Conservation (phyloP, 306 rosid genomes). For the Potentilla sterilis region DNA sequence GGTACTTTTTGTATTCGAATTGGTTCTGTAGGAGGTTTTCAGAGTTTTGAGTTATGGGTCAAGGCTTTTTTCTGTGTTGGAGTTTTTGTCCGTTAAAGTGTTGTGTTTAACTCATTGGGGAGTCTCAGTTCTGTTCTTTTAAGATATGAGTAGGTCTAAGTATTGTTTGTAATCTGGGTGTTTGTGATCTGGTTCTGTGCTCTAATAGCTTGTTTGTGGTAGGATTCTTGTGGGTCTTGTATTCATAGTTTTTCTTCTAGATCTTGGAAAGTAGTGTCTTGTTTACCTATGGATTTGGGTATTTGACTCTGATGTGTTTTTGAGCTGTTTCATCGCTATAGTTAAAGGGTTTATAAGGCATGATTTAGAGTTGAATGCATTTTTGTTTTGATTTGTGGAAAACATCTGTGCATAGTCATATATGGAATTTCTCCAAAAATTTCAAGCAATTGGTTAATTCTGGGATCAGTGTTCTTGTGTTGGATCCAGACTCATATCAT, state of each 20-base stretch:
- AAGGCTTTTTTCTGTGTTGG: too few species aligned
- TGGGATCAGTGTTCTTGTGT: not conserved
- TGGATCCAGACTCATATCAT: not conserved
- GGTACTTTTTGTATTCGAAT: not conserved
- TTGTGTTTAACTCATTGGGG: not conserved
- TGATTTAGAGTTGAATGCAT: not conserved
- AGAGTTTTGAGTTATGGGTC: not conserved
- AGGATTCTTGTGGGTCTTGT: not conserved
- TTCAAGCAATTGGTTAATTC: not conserved
- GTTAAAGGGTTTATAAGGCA: not conserved
- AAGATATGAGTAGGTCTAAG: not conserved
- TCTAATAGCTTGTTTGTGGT: not conserved
- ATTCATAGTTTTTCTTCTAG: not conserved
- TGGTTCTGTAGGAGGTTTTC: not conserved
- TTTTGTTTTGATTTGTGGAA: too few species aligned
- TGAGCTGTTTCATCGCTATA: not conserved
- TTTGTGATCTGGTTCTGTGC: slow-evolving; percentile 6
- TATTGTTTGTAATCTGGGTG: not conserved
- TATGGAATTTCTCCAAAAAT: not conserved
- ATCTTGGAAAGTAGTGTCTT: not conserved
- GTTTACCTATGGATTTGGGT: not conserved
- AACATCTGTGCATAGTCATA: not conserved
- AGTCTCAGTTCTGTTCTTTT: not conserved
- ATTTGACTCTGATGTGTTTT: not conserved
- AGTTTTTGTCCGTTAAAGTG: not conserved